Evolutionary conservation across 148 eudicot genomes (phyloP), one percentile per base, ranked within the genome.

Genomic region (Fallopia convolvulus): DNA sequence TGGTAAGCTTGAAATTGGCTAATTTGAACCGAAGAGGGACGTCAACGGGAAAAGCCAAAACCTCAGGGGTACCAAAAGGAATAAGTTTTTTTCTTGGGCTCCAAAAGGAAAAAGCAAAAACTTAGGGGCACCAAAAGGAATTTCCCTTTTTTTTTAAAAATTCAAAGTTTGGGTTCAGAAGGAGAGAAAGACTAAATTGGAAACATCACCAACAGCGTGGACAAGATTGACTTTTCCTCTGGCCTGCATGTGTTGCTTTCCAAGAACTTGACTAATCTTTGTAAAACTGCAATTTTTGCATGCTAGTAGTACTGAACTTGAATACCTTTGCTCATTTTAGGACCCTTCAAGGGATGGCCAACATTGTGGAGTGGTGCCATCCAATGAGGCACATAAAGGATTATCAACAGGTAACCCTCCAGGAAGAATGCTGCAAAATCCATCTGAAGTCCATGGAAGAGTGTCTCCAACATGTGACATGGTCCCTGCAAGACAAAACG

Each of bases 331-430:
- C 9, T 56, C 71, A 15, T 68, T 71, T 70, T 82, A 92, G 96
- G 90, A 84, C 72, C 80, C 81, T 77, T 74, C 77, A 65, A 83
- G 65, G 61, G 72, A 79, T 76, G 81, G 75, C 66, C 85, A 80
- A 83, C 83, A 80, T 58, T 76, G 58, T 77, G 82, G 63, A 26
- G 60, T 80, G 32, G 58, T 61, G 58, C 83, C 81, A 75, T 79
- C 81, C 73, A 48, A 72, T 56, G 82, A 77, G 78, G 79, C 78
- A 60, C 76, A 81, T 33, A 81, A 79, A 44, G 81, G 81, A 75
- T 11, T 81, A 70, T 18, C 74, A 60, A 48, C 58, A 14, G 82
- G 78, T 80, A 76, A 75, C 60, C 70, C 77, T 50, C 84, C 26
- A 76, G 70, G 53, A 63, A 82, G 60, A 33, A 60, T 72, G 52